Evolutionary conservation across 2,329 filamentous ascomycete genomes (phyloP), one percentile per base, ranked within the genome.

Genomic region (Cladophialophora psammophila): DNA sequence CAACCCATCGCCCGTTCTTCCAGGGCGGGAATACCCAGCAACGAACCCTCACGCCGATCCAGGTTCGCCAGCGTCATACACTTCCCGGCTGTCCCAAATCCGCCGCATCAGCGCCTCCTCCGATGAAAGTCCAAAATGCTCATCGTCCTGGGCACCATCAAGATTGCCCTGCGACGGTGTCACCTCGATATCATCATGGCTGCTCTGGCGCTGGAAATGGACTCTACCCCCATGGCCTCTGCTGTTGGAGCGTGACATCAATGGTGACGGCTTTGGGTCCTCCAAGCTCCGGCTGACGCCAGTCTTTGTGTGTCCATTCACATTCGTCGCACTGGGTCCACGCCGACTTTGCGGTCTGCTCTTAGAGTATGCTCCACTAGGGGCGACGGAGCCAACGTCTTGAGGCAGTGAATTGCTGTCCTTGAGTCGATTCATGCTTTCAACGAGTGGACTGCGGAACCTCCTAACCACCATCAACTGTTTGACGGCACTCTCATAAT

Each of bases 391-490:
- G 20, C 65, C 65, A 38, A 67, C 40, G 26, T 71, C 66, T 34
- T 58, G 34, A 15, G 67, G 68, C 3, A 72, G 42, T 1, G 53
- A 32, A 36, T 59, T 64, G 42, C 57, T 67, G 15, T 69, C 68
- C 59, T 71, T 72, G 36, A 82, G 70, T 36, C 81, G 77, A 35
- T 68, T 74, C 69, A 83, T 78, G 67, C 80, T 82, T 67, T 82
- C 79, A 8, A 76, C 75, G 2, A 80, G 78, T 5, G 81, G 81
- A 31, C 77, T 80, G 63, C 80, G 79, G 68, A 83, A 83, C 20
- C 80, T 77, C 56, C 79, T 78, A 8, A 82, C 80, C 6, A 83
- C 81, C 38, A 75, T 79, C 45, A 82, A 74, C 67, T 83, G 81
- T 48, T 78, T 72, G 5, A 79, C 74, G 5, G 76, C 77, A 63